Evolutionary conservation across 139 green algal genomes (phyloP).

Genomic region (Coelastrella sp.): DNA sequence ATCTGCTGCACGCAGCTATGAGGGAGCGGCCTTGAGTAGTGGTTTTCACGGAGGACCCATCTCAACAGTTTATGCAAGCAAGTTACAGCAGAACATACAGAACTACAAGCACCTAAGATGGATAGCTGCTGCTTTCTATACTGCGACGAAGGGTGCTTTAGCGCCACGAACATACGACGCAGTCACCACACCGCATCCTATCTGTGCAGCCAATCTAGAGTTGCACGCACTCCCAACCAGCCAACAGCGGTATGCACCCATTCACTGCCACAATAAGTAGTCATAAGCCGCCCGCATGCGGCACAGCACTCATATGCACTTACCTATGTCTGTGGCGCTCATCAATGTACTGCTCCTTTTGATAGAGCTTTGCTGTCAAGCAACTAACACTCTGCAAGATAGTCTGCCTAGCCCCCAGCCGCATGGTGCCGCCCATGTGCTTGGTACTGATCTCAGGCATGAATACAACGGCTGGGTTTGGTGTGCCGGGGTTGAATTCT

Average conservation of each 20-base stretch:
- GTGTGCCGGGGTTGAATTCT: constrained; percentile 90
- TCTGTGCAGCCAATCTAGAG: too few relatives aligned
- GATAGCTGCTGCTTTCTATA: too few relatives aligned
- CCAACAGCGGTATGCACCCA: not conserved
- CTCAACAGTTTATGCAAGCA: too few relatives aligned
- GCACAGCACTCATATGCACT: not conserved
- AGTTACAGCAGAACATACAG: too few relatives aligned
- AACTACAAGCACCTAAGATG: too few relatives aligned
- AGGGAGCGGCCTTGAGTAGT: too few relatives aligned
- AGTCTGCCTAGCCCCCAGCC: constrained; percentile 91
- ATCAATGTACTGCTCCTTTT: constrained; percentile 86
- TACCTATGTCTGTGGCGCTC: constrained; percentile 97
- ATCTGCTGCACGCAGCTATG: too few relatives aligned
- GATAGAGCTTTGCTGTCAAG: constrained; percentile 95
- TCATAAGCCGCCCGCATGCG: not conserved
- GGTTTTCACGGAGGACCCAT: too few relatives aligned
- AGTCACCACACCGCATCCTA: too few relatives aligned
- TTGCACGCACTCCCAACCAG: too few relatives aligned
- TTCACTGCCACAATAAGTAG: not conserved
- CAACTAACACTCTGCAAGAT: constrained; percentile 93
- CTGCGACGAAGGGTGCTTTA: too few relatives aligned
- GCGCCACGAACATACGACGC: too few relatives aligned
- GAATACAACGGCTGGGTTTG: constrained; percentile 94
- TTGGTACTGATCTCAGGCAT: constrained; percentile 92
- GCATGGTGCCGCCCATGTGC: constrained; percentile 96